Conservation (phyloP, 345 rosid genomes). For the Clausena lansium region DNA sequence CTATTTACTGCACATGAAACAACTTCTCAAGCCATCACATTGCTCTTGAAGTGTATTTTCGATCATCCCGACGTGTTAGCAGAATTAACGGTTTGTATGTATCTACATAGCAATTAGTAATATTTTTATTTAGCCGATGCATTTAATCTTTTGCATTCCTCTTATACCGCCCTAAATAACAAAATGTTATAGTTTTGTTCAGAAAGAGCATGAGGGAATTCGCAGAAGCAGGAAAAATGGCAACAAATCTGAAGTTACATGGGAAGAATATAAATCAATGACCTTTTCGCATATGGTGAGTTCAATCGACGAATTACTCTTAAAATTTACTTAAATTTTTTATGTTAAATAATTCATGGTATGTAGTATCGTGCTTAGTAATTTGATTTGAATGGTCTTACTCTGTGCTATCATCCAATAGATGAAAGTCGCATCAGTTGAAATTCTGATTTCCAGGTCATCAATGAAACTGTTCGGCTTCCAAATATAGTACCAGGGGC, state of each 20-base stretch:
- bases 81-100: constrained; percentile 14
- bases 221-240: constrained; percentile 11
- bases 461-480: constrained; percentile 45
- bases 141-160: no score
- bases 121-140: no score
- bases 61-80: constrained; percentile 27
- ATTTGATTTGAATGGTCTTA: constrained; percentile 3
- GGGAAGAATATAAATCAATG: constrained; percentile 52
- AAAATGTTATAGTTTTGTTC: not conserved
- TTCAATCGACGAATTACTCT: not conserved
- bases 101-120: no score
- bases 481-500: constrained; percentile 35
- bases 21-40: constrained; percentile 26
- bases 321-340: not conserved
- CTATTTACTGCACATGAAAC: constrained; percentile 20
- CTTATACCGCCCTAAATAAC: no score
- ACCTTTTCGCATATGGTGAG: constrained; percentile 38
- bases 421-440: not conserved
- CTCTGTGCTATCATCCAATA: no score
- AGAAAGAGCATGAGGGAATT: constrained; percentile 37
- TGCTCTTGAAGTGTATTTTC: constrained; percentile 25
- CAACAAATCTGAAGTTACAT: constrained; percentile 20
- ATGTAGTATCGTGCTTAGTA: not conserved
- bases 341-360: no score
- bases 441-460: constrained; percentile 25